A percentile compares a stretch with the other conserved stretches of the same genome.
Conservation (phyloP, 2,329 filamentous ascomycete genomes). For the Zasmidium citrigriseum region DNA sequence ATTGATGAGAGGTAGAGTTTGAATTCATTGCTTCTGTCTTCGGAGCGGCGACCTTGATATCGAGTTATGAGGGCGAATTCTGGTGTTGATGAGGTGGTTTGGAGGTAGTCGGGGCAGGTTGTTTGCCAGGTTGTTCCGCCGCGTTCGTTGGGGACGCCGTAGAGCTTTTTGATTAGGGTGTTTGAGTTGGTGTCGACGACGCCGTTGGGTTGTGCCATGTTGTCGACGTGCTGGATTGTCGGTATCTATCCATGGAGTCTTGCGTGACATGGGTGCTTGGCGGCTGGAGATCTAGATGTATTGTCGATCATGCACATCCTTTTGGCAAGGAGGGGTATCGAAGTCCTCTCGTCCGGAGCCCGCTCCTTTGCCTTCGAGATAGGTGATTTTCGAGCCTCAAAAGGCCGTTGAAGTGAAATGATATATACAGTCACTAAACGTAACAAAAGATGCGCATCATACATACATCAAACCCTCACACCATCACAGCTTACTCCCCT, state of each 20-base stretch:
- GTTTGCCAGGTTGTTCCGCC: slow-evolving; percentile 16
- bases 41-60: slow-evolving; percentile 12
- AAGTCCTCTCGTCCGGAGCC: too few relatives aligned
- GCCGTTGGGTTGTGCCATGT: neutral
- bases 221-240: too few relatives aligned
- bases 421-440: too few relatives aligned
- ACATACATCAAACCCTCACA: neutral
- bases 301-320: too few relatives aligned
- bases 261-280: too few relatives aligned
- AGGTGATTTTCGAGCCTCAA: too few relatives aligned
- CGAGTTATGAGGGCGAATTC: slow-evolving; percentile 15
- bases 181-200: neutral
- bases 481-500: neutral
- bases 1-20: slow-evolving; percentile 13
- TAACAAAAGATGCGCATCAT: too few relatives aligned
- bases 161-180: slow-evolving; percentile 16
- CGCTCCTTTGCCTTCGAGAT: too few relatives aligned
- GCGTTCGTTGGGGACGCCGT: slow-evolving; percentile 16
- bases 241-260: too few relatives aligned
- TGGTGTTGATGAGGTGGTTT: slow-evolving; percentile 1
- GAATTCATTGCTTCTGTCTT: neutral
- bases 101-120: slow-evolving; percentile 13
- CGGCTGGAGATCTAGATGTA: too few relatives aligned
- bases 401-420: too few relatives aligned
- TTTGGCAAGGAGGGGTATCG: too few relatives aligned